phyloP scores from a whole-genome alignment of 306 rosid genomes.

The Vigna nakashimae region DNA sequence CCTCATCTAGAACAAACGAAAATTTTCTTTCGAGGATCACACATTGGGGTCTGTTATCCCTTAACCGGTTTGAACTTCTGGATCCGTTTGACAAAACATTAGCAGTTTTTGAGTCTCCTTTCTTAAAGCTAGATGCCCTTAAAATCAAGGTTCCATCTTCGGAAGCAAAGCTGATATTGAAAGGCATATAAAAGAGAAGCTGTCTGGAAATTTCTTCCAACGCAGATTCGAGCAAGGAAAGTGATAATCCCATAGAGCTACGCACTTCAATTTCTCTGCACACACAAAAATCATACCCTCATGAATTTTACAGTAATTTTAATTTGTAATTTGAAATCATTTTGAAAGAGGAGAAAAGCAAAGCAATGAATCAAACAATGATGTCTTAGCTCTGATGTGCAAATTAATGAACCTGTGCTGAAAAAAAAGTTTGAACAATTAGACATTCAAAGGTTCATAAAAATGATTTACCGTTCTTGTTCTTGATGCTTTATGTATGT shows the following conservation, averaged over 20 bases:
- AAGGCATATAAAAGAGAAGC: constrained; percentile 41
- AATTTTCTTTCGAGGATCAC: constrained; percentile 58
- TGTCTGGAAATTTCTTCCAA: constrained; percentile 63
- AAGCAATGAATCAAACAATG: background rate
- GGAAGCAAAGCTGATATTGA: constrained; percentile 50
- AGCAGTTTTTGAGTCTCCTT: constrained; percentile 51
- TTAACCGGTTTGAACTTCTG: constrained; percentile 49
- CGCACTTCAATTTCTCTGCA: constrained; percentile 39
- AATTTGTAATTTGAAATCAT: background rate
- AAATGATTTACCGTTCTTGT: constrained; percentile 35
- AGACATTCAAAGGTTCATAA: background rate
- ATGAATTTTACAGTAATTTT: background rate
- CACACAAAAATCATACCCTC: background rate
- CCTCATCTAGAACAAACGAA: constrained; percentile 46
- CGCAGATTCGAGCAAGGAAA: constrained; percentile 60
- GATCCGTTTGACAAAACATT: constrained; percentile 42
- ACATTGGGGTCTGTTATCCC: constrained; percentile 62
- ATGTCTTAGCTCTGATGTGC: background rate
- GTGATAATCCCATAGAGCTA: constrained; percentile 69
- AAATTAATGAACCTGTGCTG: background rate
- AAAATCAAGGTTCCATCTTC: constrained; percentile 50
- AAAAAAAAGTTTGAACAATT: background rate
- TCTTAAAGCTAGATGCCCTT: constrained; percentile 68
- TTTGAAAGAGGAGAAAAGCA: background rate
- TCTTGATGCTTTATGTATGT: background rate